These are phyloP conservation scores for Aspergillus quadrilineatus DNA, from an alignment of 2,329 filamentous ascomycete genomes.

Conservation along the genomic window DNA sequence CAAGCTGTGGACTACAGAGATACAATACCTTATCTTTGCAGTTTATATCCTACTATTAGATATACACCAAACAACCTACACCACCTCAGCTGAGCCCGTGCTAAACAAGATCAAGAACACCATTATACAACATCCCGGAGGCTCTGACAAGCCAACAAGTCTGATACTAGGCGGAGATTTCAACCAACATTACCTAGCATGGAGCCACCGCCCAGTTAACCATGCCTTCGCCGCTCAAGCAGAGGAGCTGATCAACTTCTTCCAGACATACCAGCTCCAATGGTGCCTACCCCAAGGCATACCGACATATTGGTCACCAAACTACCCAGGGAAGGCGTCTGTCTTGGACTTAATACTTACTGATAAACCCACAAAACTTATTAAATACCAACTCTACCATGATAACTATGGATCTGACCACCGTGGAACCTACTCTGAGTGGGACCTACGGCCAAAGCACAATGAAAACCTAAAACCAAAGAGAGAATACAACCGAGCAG, in stretches of 20 bases:
- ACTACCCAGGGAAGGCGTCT: constrained; percentile 3
- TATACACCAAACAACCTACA: background rate
- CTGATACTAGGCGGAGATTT: constrained; percentile 19
- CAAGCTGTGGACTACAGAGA: constrained; percentile 19
- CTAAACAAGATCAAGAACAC: constrained; percentile 6
- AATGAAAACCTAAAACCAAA: constrained; percentile 7
- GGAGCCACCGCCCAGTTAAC: background rate
- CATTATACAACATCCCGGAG: constrained; percentile 6
- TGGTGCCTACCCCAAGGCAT: constrained; percentile 13
- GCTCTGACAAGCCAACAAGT: background rate
- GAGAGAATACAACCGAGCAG: constrained; percentile 16
- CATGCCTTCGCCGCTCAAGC: constrained; percentile 4
- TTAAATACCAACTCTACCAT: constrained; percentile 25
- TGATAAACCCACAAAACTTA: constrained; percentile 12
- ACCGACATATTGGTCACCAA: constrained; percentile 10
- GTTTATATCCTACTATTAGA: constrained; percentile 17
- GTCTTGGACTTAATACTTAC: constrained; percentile 21
- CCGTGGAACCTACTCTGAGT: constrained; percentile 23
- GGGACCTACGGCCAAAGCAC: constrained; percentile 10
- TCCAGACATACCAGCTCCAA: constrained; percentile 15
- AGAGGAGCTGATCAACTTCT: constrained; percentile 20
- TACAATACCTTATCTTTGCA: constrained; percentile 21
- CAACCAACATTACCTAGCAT: constrained; percentile 18
- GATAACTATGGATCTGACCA: constrained; percentile 27
- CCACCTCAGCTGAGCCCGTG: background rate